Evolutionary conservation across 805 yeast genomes (phyloP).

Genomic region (Komagataella pseudopastoris): DNA sequence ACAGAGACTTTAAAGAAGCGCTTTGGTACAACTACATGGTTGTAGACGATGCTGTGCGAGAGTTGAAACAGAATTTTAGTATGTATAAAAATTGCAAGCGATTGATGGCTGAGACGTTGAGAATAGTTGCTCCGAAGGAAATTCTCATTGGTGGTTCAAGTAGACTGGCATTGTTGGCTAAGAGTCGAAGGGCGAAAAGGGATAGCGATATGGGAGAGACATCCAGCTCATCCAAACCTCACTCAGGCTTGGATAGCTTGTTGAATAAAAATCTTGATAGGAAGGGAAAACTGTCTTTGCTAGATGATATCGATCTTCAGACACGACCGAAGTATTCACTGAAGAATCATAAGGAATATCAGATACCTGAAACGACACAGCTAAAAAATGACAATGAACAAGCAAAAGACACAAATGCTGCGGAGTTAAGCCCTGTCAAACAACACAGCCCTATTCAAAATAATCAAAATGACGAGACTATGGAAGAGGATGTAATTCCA

Average conservation of each 20-base stretch:
- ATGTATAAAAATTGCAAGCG: slow-evolving; percentile 7
- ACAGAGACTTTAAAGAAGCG: slow-evolving; percentile 38
- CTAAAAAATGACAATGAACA: neutral
- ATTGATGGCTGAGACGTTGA: slow-evolving; percentile 1
- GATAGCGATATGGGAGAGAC: neutral
- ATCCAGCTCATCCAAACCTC: neutral
- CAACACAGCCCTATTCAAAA: neutral
- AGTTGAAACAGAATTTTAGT: slow-evolving; percentile 22
- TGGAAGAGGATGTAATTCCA: neutral
- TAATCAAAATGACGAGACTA: neutral
- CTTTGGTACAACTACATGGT: slow-evolving; percentile 49
- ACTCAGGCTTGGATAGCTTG: neutral
- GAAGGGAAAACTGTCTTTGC: neutral
- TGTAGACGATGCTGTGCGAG: slow-evolving; percentile 34
- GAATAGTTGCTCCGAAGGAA: slow-evolving; percentile 1
- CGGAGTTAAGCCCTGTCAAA: neutral
- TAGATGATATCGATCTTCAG: neutral
- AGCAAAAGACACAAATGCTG: neutral
- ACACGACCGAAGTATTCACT: neutral
- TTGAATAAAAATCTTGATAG: neutral
- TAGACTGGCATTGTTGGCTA: slow-evolving; percentile 35
- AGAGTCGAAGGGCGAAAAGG: slow-evolving; percentile 14
- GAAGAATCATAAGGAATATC: too few species aligned
- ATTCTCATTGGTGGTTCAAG: slow-evolving; percentile 9
- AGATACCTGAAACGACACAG: neutral